Base-by-base conservation (phyloP, 176 grass and related monocot species). In the Lolium perenne region DNA sequence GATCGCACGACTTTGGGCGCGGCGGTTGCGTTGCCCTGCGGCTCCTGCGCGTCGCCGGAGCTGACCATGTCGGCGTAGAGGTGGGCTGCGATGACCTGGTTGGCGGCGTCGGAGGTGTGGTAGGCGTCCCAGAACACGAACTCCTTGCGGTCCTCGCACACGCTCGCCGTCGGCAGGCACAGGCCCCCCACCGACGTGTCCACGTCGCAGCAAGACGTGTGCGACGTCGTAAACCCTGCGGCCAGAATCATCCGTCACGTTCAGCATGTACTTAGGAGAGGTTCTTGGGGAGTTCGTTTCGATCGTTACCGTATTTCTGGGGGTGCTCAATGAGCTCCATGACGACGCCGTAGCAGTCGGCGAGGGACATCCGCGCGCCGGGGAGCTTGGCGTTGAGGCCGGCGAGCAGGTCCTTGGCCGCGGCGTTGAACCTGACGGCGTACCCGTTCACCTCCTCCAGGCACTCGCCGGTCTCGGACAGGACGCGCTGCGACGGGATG, bases 51-150 rank as follows among this genome's bases (percentile, higher is more conserved):
- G 5, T 80, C 35, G 78, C 82, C 87, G 10, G 89, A 56, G 64
- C 77, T 56, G 23, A 91, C 80, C 89, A 91, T 91, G 2, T 87
- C 84, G 22, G 65, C 56, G 64, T 92, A 99, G 76, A 99, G 87
- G 77, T 43, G 68, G 40, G 85, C 80, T 40, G 97, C 94, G 81
- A 99, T 99, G 79, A 96, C 72, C 85, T 91, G 62, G 80, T 96
- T 99, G 22, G 97, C 97, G 16, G 97, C 92, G 55, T 99, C 97
- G 29, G 94, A 91, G 71, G 97, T 95, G 92, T 96, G 97, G 72
- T 99, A 99, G 2, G 94, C 97, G 58, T 99, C 97, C 97, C 97
- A 99, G 89, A 99, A 96, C 66, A 99, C 94, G 62, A 88, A 99
- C 23, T 87, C 90, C 46, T 48, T 87, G 81, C 97, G 94, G 82